A percentile compares a stretch with the other conserved stretches of the same genome.
These are phyloP conservation scores for Chlamydomonas asymmetrica DNA, from an alignment of 139 green algal species.

Conservation along the genomic window DNA sequence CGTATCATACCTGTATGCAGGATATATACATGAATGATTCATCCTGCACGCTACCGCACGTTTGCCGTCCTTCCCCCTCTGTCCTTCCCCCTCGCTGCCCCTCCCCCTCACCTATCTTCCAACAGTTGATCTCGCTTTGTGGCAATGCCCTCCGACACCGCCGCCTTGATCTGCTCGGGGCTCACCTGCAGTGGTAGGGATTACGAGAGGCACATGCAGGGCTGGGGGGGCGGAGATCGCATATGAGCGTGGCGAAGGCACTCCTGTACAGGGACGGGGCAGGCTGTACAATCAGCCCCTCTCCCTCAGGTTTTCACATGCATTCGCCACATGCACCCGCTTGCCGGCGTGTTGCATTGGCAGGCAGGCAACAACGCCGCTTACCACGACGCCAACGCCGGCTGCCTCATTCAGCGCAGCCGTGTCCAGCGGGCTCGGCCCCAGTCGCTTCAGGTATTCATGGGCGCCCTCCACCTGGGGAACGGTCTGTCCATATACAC, in stretches of 20 bases:
- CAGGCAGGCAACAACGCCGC: conserved; percentile 1
- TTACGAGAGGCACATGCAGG: not conserved
- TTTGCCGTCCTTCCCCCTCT: too few relatives aligned
- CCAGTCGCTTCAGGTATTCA: conserved; percentile 63
- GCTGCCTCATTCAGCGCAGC: conserved; percentile 63
- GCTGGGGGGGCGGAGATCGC: not conserved
- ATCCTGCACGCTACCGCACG: too few relatives aligned
- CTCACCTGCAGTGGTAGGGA: conserved; percentile 44
- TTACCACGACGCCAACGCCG: conserved; percentile 84
- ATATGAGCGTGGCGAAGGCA: not conserved
- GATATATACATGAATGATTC: too few relatives aligned
- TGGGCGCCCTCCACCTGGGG: conserved; percentile 83
- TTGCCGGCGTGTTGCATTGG: not conserved
- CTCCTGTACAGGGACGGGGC: not conserved
- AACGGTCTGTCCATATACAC: conserved; percentile 48
- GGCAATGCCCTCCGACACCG: conserved; percentile 61
- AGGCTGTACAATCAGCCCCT: not conserved
- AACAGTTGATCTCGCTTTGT: conserved; percentile 57
- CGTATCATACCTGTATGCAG: too few relatives aligned
- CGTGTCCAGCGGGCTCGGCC: conserved; percentile 48
- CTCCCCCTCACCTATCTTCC: conserved; percentile 61
- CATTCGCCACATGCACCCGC: not conserved
- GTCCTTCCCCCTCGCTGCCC: too few relatives aligned
- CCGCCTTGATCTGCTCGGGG: conserved; percentile 65
- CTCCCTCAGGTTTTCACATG: not conserved